Conservation (phyloP, 129 eudicot genomes). For the Centaurea solstitialis region DNA sequence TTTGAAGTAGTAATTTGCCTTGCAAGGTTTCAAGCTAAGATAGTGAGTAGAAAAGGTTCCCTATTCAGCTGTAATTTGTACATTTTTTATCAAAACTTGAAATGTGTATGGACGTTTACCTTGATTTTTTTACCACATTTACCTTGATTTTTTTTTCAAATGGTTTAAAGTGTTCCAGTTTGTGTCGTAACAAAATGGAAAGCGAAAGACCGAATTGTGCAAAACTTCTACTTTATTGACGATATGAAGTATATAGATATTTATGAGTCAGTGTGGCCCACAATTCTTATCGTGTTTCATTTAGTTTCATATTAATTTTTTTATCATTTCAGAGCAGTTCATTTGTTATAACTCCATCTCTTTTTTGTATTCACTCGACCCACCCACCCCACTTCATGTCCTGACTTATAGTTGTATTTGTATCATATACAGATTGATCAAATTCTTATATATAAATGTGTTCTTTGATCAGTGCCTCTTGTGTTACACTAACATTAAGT, state of each 20-base stretch:
- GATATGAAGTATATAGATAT: background rate
- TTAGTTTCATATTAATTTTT: too few relatives aligned
- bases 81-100: too few relatives aligned
- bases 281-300: background rate
- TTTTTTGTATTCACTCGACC: background rate
- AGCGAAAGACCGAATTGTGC: background rate
- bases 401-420: background rate
- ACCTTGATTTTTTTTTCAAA: background rate
- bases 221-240: background rate
- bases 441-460: background rate
- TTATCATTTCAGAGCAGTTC: background rate
- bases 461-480: conserved; percentile 1
- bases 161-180: too few relatives aligned
- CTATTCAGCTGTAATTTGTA: too few relatives aligned
- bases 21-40: too few relatives aligned
- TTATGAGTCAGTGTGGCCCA: background rate
- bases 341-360: background rate
- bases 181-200: background rate
- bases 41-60: too few relatives aligned
- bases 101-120: too few relatives aligned
- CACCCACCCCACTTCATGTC: background rate
- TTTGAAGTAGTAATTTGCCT: too few relatives aligned
- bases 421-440: background rate
- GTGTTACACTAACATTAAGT: background rate
- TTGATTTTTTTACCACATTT: too few relatives aligned